phyloP scores from a whole-genome alignment of 768 basidiomycete genomes.

The Pulveroboletus sp. region DNA sequence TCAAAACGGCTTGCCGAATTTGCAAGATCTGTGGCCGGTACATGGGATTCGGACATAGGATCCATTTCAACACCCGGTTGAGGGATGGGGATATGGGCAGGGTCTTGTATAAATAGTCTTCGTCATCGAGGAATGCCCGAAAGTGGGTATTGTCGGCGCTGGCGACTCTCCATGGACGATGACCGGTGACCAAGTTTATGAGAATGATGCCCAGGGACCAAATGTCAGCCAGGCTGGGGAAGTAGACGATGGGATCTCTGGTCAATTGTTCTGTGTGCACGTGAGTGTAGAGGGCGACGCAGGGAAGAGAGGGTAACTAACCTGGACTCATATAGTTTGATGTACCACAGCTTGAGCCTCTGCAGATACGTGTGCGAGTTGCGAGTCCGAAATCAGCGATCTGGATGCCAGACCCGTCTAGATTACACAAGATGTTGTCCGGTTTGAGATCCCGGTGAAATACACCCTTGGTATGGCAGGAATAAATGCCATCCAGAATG shows the following conservation, averaged over 20 bases:
- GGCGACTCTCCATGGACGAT: constrained; percentile 16
- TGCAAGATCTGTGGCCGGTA: constrained; percentile 14
- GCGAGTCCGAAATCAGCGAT: constrained; percentile 82
- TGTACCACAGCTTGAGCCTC: constrained; percentile 58
- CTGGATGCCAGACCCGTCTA: constrained; percentile 49
- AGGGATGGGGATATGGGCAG: constrained; percentile 15
- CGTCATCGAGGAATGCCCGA: constrained; percentile 12
- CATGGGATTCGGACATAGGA: constrained; percentile 14
- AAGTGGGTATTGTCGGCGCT: constrained; percentile 7
- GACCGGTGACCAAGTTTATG: constrained; percentile 74
- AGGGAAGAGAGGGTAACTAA: constrained; percentile 26
- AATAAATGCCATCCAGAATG: constrained; percentile 73
- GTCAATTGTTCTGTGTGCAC: constrained; percentile 48
- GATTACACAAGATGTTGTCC: constrained; percentile 68
- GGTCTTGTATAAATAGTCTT: constrained; percentile 13
- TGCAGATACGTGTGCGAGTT: constrained; percentile 42
- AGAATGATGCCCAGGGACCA: constrained; percentile 82
- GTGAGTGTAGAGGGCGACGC: constrained; percentile 2
- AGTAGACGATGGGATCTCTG: constrained; percentile 36
- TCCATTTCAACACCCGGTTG: constrained; percentile 15
- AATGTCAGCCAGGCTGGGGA: constrained; percentile 44
- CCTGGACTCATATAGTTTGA: constrained; percentile 71
- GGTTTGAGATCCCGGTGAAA: constrained; percentile 90
- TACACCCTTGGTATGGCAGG: constrained; percentile 68
- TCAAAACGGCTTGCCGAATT: constrained; percentile 15